These are phyloP conservation scores for Colletotrichum acutatum DNA, from an alignment of 2,329 filamentous ascomycete genomes.

Conservation along the genomic window DNA sequence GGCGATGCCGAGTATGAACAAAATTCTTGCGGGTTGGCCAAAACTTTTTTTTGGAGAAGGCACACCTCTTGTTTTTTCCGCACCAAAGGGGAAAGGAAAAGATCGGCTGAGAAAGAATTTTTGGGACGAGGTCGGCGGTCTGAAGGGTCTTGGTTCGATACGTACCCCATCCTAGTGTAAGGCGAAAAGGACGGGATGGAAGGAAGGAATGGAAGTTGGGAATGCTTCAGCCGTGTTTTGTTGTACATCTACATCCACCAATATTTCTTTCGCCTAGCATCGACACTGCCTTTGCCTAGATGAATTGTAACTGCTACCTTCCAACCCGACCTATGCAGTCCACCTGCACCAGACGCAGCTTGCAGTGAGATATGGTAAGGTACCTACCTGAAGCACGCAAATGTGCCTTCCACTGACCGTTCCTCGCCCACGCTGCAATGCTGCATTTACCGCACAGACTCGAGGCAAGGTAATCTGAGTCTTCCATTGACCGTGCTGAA, in stretches of 20 bases:
- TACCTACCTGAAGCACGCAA: too few relatives aligned
- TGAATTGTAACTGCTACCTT: neutral
- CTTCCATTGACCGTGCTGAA: neutral
- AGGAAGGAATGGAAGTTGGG: neutral
- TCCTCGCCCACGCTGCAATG: neutral
- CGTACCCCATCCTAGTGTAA: neutral
- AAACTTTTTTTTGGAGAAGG: slow-evolving; percentile 1
- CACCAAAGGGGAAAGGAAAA: neutral
- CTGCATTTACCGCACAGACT: slow-evolving; percentile 25
- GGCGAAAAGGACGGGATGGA: neutral
- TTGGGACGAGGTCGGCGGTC: slow-evolving; percentile 30
- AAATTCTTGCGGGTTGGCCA: neutral
- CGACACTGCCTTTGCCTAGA: neutral
- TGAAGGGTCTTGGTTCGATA: slow-evolving; percentile 10
- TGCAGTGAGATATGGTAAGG: neutral
- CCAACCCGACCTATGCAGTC: neutral
- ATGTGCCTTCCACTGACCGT: neutral
- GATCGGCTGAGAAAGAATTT: slow-evolving; percentile 15
- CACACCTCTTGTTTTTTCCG: neutral
- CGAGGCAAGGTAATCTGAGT: slow-evolving; percentile 1
- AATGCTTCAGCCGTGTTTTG: neutral
- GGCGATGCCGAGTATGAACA: neutral
- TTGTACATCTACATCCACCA: neutral
- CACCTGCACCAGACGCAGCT: neutral
- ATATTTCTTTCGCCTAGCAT: neutral